Evolutionary conservation across 176 grass and related monocot genomes (phyloP).

Genomic region (Avena eriantha): DNA sequence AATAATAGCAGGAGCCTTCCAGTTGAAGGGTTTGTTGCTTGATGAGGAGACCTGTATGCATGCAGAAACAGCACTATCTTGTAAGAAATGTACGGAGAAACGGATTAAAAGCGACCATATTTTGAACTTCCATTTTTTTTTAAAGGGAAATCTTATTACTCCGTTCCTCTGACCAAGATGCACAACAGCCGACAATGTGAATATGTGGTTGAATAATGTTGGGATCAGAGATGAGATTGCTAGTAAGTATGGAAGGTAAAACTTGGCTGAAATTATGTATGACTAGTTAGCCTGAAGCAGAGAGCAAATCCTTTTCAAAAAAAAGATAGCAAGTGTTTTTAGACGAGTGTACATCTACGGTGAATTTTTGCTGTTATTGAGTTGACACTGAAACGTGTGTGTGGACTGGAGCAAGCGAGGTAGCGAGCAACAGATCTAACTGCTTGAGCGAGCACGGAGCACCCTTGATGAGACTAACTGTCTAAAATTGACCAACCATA

Average conservation of each 20-base stretch:
- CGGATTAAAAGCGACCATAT: background rate
- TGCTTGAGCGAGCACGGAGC: background rate
- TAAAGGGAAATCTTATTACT: too few species aligned
- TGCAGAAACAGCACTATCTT: background rate
- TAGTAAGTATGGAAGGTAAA: background rate
- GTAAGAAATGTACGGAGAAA: background rate
- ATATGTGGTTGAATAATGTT: background rate
- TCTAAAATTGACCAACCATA: constrained; percentile 10
- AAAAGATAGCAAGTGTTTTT: background rate
- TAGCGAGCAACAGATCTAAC: background rate
- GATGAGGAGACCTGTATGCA: constrained; percentile 50
- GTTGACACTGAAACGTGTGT: background rate
- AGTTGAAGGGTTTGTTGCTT: constrained; percentile 52
- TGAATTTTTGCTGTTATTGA: background rate
- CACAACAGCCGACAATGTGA: too few species aligned
- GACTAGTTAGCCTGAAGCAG: background rate
- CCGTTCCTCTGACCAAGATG: too few species aligned
- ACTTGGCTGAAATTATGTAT: background rate
- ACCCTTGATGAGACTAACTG: background rate
- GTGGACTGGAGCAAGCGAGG: background rate
- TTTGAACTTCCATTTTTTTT: background rate
- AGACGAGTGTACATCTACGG: too few species aligned
- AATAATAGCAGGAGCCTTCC: constrained; percentile 77
- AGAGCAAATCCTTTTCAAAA: too few species aligned
- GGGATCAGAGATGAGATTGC: background rate